Base-by-base conservation (phyloP, 352 stramenopile genomes). In the Pythium guiyangense region DNA sequence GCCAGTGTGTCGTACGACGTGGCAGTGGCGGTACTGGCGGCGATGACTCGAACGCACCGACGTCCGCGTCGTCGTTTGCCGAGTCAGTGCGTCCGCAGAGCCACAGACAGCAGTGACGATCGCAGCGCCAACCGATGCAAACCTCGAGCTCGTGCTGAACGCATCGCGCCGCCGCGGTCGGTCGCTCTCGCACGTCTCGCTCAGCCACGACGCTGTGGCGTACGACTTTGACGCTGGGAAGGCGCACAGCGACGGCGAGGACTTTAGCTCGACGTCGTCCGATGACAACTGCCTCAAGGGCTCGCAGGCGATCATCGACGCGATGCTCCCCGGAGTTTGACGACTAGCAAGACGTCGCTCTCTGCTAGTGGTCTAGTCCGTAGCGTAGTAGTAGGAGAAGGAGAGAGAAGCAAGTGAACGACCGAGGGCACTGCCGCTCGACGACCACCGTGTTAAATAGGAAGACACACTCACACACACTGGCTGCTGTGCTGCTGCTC, bases 181-280 rank as follows among this genome's bases (percentile, higher is more conserved):
- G 46, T 86, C 75, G 26, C 68, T 84, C 62, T 84, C 73, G 25
- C 65, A 78, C 39, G 12, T 76, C 18, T 63, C 53, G 34, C 35
- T 51, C 2, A 39, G 47, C 12, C 31, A 37, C 31, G 31, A 37
- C 10, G 22, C 11, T 5, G 39, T 49, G 65, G 42, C 45, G 40
- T 59, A 71, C 44, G 34, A 69, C 54, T 51, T 63, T 29, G 60
- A 62, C 37, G 50, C 70, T 4, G 57, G 56, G 29, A 58, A 70
- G 25, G 48, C 69, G 27, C 71, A 75, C 44, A 81, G 69, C 39
- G 75, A 85, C 31, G 70, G 69, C 31, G 73, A 79, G 27, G 50
- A 77, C 37, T 73, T 70, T 25, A 75, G 74, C 54, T 79, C 74
- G 3, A 61, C 63, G 8, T 81, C 64, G 39, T 66, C 61, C n/a